Base-by-base conservation (phyloP, 2,329 filamentous ascomycete species). In the Pyrenophora tritici-repentis region DNA sequence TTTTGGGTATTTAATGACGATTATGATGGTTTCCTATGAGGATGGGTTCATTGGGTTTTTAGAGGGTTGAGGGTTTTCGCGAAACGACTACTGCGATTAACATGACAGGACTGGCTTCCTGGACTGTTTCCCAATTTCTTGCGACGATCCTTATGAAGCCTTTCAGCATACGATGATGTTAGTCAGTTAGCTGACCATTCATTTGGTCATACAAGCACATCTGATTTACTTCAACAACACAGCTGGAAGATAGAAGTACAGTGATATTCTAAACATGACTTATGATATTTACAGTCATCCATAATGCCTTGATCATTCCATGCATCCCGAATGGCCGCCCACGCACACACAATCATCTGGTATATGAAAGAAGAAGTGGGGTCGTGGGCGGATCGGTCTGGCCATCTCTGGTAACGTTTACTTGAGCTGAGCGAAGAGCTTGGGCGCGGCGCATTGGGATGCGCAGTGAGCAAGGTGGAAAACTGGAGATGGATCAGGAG, bases 391-490 rank as follows among this genome's bases (percentile, higher is more conserved):
- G 50, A 54, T 44, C 44, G 34, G 43, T 43, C 26, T 29, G 10
- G 26, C 10, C 26, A 10, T 29, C 40, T 47, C 52, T 53, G 29
- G 18, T 35, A 6, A 6, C 37, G 37, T 68, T 84, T 96, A 97
- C 85, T 93, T 95, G 76, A 97, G 89, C 78, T 86, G 81, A 62
- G 87, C 84, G 86, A 91, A 99, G 71, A 99, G 88, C 87, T 96
- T 97, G 71, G 93, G 92, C 47, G 94, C 94, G 59, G 94, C 93
- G 76, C 94, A 99, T 75, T 88, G 81, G 70, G 85, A 90, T 60
- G 93, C 91, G 82, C 94, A 99, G 84, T 97, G 94, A 69, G 90
- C 87, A 69, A 99, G 90, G 80, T 99, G 93, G 89, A 99, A 99
- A 83, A 97, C 93, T 97, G 67, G 4, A 14, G 10, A 1, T 3